phyloP scores from a whole-genome alignment of 345 rosid species.

The rapeseed (Brassica napus) region DNA sequence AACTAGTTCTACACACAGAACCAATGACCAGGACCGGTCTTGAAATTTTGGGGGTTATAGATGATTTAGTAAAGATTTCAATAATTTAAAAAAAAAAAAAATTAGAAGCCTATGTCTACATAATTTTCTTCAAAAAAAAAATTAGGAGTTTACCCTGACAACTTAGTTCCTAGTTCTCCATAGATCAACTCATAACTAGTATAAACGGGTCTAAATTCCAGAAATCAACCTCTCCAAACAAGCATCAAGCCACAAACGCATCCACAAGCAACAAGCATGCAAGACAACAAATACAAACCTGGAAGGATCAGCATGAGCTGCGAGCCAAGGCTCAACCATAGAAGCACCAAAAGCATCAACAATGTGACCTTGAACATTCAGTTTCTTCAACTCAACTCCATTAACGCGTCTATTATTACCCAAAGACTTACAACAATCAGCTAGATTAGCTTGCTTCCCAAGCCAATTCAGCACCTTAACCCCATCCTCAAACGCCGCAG shows the following conservation, averaged over 20 bases:
- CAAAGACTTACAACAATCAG: slow-evolving; percentile 47
- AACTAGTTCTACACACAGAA: not conserved
- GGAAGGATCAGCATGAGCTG: slow-evolving; percentile 73
- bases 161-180: not conserved
- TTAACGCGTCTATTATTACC: slow-evolving; percentile 39
- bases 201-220: not conserved
- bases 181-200: not conserved
- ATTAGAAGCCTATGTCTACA: no score
- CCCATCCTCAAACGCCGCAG: slow-evolving; percentile 88
- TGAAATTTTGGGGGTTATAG: no score
- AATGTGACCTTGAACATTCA: slow-evolving; percentile 40
- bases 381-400: slow-evolving; percentile 41
- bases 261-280: not conserved
- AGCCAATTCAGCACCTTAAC: slow-evolving; percentile 83
- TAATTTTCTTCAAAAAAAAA: no score
- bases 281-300: slow-evolving; percentile 44
- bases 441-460: slow-evolving; percentile 77
- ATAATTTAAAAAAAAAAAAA: no score
- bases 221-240: not conserved
- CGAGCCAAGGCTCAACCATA: slow-evolving; percentile 83
- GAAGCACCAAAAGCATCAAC: slow-evolving; percentile 79
- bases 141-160: no score
- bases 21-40: not conserved
- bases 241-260: not conserved
- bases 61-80: no score